Conservation (phyloP, 257 asterid genomes). For the Scutellaria barbata region DNA sequence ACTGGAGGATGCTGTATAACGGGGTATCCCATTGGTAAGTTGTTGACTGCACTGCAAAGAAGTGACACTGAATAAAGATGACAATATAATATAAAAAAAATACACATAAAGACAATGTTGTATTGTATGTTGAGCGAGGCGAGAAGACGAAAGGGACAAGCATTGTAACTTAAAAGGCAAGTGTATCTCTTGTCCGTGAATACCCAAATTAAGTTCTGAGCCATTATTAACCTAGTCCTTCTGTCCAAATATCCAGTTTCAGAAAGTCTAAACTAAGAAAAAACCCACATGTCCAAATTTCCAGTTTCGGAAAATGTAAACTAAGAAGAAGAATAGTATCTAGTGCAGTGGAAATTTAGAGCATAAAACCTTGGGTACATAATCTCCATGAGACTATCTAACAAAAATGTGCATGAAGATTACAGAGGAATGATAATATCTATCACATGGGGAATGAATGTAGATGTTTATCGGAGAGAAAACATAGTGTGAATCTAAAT, state of each 20-base stretch:
- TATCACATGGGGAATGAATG: not conserved
- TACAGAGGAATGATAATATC: not conserved
- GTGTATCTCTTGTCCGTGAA: not conserved
- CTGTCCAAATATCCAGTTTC: not conserved
- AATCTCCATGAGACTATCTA: not conserved
- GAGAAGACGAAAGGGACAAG: slow-evolving; percentile 2
- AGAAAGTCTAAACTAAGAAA: not conserved
- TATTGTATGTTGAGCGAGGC: not conserved
- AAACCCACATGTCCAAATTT: not conserved
- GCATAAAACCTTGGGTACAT: not conserved
- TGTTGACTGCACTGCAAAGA: slow-evolving; percentile 87
- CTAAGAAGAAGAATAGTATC: not conserved
- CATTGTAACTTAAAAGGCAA: not conserved
- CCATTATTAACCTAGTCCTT: not conserved
- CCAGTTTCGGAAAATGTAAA: no score
- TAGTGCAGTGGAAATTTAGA: no score
- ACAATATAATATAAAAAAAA: slow-evolving; percentile 24
- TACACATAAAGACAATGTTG: not conserved
- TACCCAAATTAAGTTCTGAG: not conserved
- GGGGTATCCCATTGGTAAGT: slow-evolving; percentile 94
- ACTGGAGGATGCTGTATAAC: slow-evolving; percentile 72
- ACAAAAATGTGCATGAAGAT: not conserved
- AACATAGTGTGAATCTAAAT: not conserved
- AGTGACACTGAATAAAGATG: slow-evolving; percentile 51
- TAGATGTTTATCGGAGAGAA: not conserved